Evolutionary conservation across 345 rosid genomes (phyloP).

Genomic region (Citrus glauca): DNA sequence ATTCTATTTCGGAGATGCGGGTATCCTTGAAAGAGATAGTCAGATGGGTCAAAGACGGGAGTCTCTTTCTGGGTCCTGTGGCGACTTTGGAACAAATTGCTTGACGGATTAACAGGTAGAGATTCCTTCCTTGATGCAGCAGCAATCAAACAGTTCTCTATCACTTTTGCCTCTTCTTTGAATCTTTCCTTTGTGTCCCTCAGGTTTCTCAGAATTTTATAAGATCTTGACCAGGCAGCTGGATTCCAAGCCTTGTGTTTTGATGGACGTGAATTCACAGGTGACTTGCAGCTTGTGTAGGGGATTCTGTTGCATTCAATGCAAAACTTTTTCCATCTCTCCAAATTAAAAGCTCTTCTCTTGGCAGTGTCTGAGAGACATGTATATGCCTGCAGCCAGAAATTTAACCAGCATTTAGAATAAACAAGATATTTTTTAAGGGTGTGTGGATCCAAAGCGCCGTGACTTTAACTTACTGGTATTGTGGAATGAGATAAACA

Average conservation of each 20-base stretch:
- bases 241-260: constrained; percentile 12
- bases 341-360: constrained; percentile 58
- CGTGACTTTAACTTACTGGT: neutral
- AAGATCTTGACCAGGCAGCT: constrained; percentile 24
- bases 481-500: no score
- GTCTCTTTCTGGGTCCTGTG: constrained; percentile 37
- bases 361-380: constrained; percentile 58
- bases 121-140: constrained; percentile 29
- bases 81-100: constrained; percentile 8
- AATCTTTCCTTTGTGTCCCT: constrained; percentile 55
- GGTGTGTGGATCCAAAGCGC: neutral
- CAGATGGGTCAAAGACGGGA: constrained; percentile 69
- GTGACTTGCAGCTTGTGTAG: constrained; percentile 15
- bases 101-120: constrained; percentile 24
- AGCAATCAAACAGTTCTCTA: constrained; percentile 65
- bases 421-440: neutral
- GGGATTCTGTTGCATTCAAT: constrained; percentile 48
- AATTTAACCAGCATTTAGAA: neutral
- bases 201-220: constrained; percentile 23
- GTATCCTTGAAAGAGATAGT: constrained; percentile 53
- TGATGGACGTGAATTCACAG: neutral
- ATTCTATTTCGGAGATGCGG: constrained; percentile 62
- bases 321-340: constrained; percentile 55
- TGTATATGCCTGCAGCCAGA: constrained; percentile 57
- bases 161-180: constrained; percentile 76